phyloP scores from a whole-genome alignment of 768 basidiomycete species.

The Mycena crocata region DNA sequence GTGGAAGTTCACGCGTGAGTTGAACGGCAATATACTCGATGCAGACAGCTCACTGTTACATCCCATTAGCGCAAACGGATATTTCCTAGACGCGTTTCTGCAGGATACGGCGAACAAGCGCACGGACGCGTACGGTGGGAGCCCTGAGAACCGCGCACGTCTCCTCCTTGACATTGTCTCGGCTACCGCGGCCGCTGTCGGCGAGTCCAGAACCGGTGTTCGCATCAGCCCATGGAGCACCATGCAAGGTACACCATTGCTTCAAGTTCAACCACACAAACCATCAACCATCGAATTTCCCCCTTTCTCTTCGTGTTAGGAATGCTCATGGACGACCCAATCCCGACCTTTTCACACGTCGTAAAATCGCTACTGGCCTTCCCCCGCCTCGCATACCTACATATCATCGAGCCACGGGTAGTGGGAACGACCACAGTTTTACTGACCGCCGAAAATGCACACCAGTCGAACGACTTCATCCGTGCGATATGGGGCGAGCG shows the following conservation, averaged over 20 bases:
- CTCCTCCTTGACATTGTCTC: slow-evolving; percentile 14
- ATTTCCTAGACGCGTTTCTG: slow-evolving; percentile 14
- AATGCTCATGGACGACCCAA: slow-evolving; percentile 18
- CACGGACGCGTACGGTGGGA: slow-evolving; percentile 21
- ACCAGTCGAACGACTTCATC: slow-evolving; percentile 15
- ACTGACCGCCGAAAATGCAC: neutral
- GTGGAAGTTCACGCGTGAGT: slow-evolving; percentile 16
- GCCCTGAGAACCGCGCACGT: slow-evolving; percentile 17
- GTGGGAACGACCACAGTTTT: neutral
- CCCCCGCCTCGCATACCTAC: slow-evolving; percentile 13
- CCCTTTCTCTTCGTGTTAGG: neutral
- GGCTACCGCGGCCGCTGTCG: neutral
- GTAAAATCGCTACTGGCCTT: slow-evolving; percentile 1
- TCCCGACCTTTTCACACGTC: slow-evolving; percentile 16
- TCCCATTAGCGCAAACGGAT: slow-evolving; percentile 16
- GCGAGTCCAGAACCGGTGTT: slow-evolving; percentile 14
- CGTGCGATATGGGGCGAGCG: slow-evolving; percentile 7
- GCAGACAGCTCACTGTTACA: neutral
- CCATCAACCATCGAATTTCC: neutral
- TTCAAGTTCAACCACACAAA: too few species aligned
- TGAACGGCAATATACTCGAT: neutral
- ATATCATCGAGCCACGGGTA: slow-evolving; percentile 15
- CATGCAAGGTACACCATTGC: slow-evolving; percentile 2
- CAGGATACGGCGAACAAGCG: slow-evolving; percentile 19
- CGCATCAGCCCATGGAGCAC: slow-evolving; percentile 21